phyloP scores from a whole-genome alignment of 257 asterid species.

The Solanum ahanhuiri region DNA sequence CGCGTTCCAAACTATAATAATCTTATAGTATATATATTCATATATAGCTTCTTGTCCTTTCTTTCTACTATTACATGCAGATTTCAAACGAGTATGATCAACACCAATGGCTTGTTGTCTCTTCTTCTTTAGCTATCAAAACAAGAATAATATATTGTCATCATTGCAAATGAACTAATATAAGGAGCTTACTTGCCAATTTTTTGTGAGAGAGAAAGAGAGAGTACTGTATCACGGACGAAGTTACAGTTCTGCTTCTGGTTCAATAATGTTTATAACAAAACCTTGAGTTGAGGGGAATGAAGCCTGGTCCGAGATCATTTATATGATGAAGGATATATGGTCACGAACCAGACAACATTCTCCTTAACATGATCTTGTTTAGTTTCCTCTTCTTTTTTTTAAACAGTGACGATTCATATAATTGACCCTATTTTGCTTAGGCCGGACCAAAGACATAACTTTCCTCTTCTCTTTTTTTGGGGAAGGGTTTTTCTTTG shows the following conservation, averaged over 20 bases:
- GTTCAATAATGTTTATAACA: not conserved
- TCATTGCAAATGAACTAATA: not conserved
- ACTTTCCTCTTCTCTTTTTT: not conserved
- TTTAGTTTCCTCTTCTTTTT: not conserved
- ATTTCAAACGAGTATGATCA: not conserved
- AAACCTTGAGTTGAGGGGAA: not conserved
- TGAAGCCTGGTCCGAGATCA: slow-evolving; percentile 7
- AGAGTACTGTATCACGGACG: not conserved
- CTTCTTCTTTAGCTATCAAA: not conserved
- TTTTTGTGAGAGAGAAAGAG: not conserved
- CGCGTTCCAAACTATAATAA: not conserved
- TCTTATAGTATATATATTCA: not conserved
- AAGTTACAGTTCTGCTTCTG: not conserved
- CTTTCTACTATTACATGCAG: not conserved
- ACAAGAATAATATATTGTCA: not conserved
- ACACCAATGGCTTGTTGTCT: not conserved
- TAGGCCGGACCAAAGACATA: not conserved
- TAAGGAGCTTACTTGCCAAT: not conserved
- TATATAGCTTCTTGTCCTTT: not conserved
- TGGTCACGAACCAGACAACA: slow-evolving; percentile 1
- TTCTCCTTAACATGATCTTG: slow-evolving; percentile 1
- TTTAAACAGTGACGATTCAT: not conserved
- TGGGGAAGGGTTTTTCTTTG: not conserved
- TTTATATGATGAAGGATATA: not conserved
- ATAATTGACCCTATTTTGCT: not conserved